phyloP scores from a whole-genome alignment of 805 yeast genomes.

The Ogataea populi-albae region DNA sequence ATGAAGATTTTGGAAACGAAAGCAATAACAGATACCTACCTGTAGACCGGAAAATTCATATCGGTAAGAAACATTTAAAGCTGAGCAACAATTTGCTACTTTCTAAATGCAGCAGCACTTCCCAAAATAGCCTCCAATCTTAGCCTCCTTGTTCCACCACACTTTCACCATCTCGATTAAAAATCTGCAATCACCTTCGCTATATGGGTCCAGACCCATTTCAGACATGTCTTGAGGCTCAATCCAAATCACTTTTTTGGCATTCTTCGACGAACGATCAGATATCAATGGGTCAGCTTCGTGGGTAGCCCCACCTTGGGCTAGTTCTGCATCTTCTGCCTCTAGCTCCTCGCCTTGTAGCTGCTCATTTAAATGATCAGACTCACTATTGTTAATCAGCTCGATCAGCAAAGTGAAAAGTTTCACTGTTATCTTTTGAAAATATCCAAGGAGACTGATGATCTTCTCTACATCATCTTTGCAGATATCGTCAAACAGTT shows the following conservation, averaged over 20 bases:
- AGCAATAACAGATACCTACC: too few relatives aligned
- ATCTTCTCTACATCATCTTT: slow-evolving; percentile 25
- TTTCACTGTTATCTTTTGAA: slow-evolving; percentile 46
- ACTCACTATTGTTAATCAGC: slow-evolving; percentile 33
- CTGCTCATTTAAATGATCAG: slow-evolving; percentile 16
- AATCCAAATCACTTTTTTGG: slow-evolving; percentile 24
- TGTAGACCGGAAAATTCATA: too few relatives aligned
- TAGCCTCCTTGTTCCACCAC: slow-evolving; percentile 48
- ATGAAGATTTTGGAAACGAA: too few relatives aligned
- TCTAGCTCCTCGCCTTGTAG: slow-evolving; percentile 8
- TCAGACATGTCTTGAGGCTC: slow-evolving; percentile 47
- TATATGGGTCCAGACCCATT: slow-evolving; percentile 59
- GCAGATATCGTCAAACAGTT: slow-evolving; percentile 21
- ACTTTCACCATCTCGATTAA: slow-evolving; percentile 38
- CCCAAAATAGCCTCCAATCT: slow-evolving; percentile 36
- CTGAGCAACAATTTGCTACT: too few relatives aligned
- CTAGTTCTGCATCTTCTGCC: slow-evolving; percentile 8
- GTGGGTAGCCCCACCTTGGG: slow-evolving; percentile 10
- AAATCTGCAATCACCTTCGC: slow-evolving; percentile 44
- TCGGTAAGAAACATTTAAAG: too few relatives aligned
- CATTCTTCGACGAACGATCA: slow-evolving; percentile 4
- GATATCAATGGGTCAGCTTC: slow-evolving; percentile 12
- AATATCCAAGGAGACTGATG: slow-evolving; percentile 44
- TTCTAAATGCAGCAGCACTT: slow-evolving; percentile 35
- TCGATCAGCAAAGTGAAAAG: slow-evolving; percentile 39